These are phyloP conservation scores for Vitis rotundifolia DNA, from an alignment of 164 flowering plant species.

Conservation along the genomic window DNA sequence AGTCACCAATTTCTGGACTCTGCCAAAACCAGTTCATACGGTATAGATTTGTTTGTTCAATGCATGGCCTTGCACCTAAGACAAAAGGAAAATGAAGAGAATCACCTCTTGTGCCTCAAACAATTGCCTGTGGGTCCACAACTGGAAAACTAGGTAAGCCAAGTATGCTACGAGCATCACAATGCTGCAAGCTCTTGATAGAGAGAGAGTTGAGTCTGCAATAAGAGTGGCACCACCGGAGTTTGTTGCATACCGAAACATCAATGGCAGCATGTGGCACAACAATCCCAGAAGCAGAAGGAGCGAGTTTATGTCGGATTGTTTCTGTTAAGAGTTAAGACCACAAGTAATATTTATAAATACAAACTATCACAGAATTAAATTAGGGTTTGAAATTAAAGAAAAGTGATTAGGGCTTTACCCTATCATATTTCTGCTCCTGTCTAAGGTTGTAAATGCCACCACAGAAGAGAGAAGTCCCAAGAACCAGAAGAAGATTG, in stretches of 20 bases:
- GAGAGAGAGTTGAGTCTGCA: slow-evolving; percentile 34
- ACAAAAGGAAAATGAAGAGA: background rate
- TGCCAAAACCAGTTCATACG: no score
- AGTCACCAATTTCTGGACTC: no score
- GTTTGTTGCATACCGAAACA: slow-evolving; percentile 41
- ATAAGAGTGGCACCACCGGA: background rate
- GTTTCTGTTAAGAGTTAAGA: slow-evolving; percentile 57
- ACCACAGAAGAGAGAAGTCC: slow-evolving; percentile 85
- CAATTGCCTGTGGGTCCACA: slow-evolving; percentile 72
- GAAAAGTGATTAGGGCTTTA: slow-evolving; percentile 22
- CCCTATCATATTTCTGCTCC: slow-evolving; percentile 80
- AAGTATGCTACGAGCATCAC: slow-evolving; percentile 75
- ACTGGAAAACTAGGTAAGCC: slow-evolving; percentile 73
- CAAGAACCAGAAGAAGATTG: slow-evolving; percentile 89
- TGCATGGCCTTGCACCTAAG: no score
- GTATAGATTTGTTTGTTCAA: no score
- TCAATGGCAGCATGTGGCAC: slow-evolving; percentile 74
- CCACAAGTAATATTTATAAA: background rate
- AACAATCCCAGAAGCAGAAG: slow-evolving; percentile 65
- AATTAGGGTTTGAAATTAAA: no score
- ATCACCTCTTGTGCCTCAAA: slow-evolving; percentile 68
- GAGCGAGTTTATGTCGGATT: slow-evolving; percentile 79
- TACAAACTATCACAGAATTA: background rate
- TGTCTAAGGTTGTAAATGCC: slow-evolving; percentile 63
- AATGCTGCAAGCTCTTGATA: slow-evolving; percentile 83